Evolutionary conservation across 495 filamentous ascomycete genomes (phyloP), one percentile per base, ranked within the genome.

Genomic region (Neurospora sp.): DNA sequence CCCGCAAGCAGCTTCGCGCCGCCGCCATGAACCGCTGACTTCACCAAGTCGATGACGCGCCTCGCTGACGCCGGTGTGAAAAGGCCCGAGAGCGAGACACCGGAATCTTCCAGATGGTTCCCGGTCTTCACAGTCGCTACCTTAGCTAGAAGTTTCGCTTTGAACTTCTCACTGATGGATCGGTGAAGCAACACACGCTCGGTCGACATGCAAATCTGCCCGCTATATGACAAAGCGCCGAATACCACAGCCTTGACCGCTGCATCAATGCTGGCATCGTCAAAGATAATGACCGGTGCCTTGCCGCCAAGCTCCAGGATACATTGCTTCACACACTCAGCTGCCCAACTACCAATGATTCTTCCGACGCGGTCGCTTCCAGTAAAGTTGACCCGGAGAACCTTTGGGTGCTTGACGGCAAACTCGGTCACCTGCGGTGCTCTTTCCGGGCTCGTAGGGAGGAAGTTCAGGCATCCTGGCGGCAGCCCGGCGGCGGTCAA

Each of bases 401-500:
- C 80, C 2, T 76, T 75, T 0, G 83, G 80, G 71, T 87, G 82
- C 38, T 82, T 80, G 72, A 90, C 87, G 9, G 89, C 77, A 31
- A 80, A 81, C 69, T 86, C 83, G 11, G 83, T 87, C 7, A 90
- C 80, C 9, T 78, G 78, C 0, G 84, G 79, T 0, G 87, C 84
- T 70, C 84, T 81, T 41, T 82, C 75, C 0, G 83, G 79, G 8
- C 77, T 77, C 72, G 85, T 80, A 2, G 82, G 80, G 35, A 90
- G 74, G 72, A 87, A 77, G 75, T 88, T 87, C 0, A 90, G 76
- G 7, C 83, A 83, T 1, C 85, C 88, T 0, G 74, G 71, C 2
- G 87, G 86, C 10, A 88, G 84, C 35, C 93, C 92, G 8, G 93
- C 92, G 74, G 91, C 86, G 0, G 85, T 85, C 77, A 93, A 86